These are phyloP conservation scores for Sporothrix dimorphospora DNA, from an alignment of 2,329 filamentous ascomycete genomes.

Conservation along the genomic window DNA sequence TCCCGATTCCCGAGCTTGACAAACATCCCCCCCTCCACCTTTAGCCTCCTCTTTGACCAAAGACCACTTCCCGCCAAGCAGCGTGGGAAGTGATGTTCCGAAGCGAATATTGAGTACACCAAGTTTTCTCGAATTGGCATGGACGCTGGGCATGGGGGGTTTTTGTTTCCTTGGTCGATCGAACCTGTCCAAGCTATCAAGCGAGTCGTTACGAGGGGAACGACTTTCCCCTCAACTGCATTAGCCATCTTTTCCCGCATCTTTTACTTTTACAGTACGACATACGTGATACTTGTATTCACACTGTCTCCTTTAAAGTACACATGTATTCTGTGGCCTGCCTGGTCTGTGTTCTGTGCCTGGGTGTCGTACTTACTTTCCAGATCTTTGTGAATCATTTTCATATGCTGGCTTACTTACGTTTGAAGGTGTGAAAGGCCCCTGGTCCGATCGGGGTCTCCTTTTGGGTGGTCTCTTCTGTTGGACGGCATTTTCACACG, in stretches of 20 bases:
- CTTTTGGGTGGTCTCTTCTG: neutral
- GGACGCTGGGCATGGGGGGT: neutral
- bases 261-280: no score
- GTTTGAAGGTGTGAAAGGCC: neutral
- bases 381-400: neutral
- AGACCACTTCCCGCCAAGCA: neutral
- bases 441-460: neutral
- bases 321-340: neutral
- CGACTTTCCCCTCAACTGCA: neutral
- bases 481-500: constrained; percentile 20
- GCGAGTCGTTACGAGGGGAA: neutral
- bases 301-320: no score
- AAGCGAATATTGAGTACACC: neutral
- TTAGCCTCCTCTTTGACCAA: neutral
- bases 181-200: constrained; percentile 2
- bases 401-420: neutral
- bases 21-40: neutral
- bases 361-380: no score
- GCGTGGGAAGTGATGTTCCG: neutral
- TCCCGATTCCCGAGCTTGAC: neutral
- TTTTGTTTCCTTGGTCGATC: constrained; percentile 1
- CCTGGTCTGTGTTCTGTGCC: neutral
- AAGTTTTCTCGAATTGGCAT: neutral
- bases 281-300: no score
- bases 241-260: constrained; percentile 1